Conservation (phyloP, 1,139 yeast species). For the Lodderomyces pseudojiufengensis region DNA sequence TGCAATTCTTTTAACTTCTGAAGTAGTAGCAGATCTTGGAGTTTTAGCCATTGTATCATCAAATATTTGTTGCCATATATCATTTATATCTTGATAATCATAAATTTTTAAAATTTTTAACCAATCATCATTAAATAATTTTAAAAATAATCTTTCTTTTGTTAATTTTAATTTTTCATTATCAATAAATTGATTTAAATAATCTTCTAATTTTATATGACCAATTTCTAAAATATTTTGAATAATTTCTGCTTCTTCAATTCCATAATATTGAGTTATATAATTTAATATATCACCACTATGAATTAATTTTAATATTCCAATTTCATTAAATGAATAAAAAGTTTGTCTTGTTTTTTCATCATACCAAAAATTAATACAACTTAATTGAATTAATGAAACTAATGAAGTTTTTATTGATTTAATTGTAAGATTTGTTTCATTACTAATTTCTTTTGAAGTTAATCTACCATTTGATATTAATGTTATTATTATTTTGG, state of each 20-base stretch:
- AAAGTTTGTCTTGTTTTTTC: slow-evolving; percentile 36
- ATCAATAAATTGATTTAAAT: slow-evolving; percentile 38
- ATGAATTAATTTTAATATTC: slow-evolving; percentile 62
- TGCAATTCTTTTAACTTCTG: slow-evolving; percentile 59
- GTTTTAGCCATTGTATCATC: slow-evolving; percentile 47
- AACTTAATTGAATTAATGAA: slow-evolving; percentile 61
- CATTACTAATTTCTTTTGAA: slow-evolving; percentile 42
- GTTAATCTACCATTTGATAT: slow-evolving; percentile 59
- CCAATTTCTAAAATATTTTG: slow-evolving; percentile 65
- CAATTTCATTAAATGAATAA: slow-evolving; percentile 63
- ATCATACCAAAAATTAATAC: slow-evolving; percentile 53
- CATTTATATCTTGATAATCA: slow-evolving; percentile 46
- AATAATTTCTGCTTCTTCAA: slow-evolving; percentile 60
- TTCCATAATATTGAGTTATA: slow-evolving; percentile 41
- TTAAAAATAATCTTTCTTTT: slow-evolving; percentile 38
- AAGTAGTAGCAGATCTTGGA: slow-evolving; percentile 49
- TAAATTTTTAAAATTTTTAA: slow-evolving; percentile 40
- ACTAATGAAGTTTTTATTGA: slow-evolving; percentile 57
- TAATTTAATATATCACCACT: slow-evolving; percentile 71
- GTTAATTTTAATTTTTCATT: slow-evolving; percentile 16
- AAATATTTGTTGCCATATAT: slow-evolving; percentile 54
- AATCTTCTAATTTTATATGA: slow-evolving; percentile 63
- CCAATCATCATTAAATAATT: slow-evolving; percentile 57
- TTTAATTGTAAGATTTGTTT: slow-evolving; percentile 39
- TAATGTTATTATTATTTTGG: slow-evolving; percentile 50